Evolutionary conservation across 2,329 filamentous ascomycete genomes (phyloP), one percentile per base, ranked within the genome.

Genomic region (Xylaria sp.): DNA sequence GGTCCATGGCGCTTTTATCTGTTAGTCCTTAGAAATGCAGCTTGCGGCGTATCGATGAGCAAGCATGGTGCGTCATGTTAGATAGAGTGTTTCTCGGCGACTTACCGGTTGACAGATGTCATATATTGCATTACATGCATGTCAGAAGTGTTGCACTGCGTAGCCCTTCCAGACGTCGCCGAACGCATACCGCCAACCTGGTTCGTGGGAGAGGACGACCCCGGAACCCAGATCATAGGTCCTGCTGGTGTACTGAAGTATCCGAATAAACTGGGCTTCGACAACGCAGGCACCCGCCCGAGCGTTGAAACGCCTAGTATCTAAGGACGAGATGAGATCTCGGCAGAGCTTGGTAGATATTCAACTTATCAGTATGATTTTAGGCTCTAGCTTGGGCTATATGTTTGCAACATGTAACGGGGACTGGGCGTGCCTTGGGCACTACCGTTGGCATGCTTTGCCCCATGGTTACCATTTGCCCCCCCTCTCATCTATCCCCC

Each of bases 321-420:
- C 28, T 54, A 40, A 42, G 57, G 20, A 56, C 28, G 42, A 54
- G 56, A 49, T 31, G 42, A 31, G 63, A 71, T 72, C 62, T 72
- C 71, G 69, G 70, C 53, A 48, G 33, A 59, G 64, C 59, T 69
- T 65, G 70, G 63, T 28, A 46, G n/a, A 56, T 53, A 20, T 56
- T 13, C 15, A 28, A 59, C 23, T 33, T 57, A 23, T 46, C 63
- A 49, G 65, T 42, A 66, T 38, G 36, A 58, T 44, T n/a, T 48
- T 26, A 53, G 28, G 36, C 38, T 38, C 53, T 59, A 36, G 54
- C 11, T 48, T 23, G 36, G 9, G 38, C 6, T 61, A 28, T 17
- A 71, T 65, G 67, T 69, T 69, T 67, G 69, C 67, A 63, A 54
- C 48, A 62, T 67, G 64, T 59, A 69, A 66, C 64, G 65, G 53